Evolutionary conservation across 2,329 filamentous ascomycete genomes (phyloP), one percentile per base, ranked within the genome.

Genomic region (Beauveria caledonica): DNA sequence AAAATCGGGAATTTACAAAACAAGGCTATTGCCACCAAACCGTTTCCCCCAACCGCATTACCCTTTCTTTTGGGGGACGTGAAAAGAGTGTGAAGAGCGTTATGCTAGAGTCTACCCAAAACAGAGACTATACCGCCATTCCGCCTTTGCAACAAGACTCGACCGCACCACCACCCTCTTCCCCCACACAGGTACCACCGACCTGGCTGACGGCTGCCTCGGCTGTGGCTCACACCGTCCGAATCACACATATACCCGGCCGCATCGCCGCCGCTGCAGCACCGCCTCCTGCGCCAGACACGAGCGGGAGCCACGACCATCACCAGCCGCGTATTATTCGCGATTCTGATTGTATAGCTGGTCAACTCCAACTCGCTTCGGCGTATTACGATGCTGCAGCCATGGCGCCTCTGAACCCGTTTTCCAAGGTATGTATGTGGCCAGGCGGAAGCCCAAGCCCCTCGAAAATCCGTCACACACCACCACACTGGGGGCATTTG

Each of bases 381-480:
- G 73, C 77, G 57, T 85, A 85, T 70, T 85, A 83, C 76, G 80
- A 85, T 74, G 76, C 78, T 49, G 72, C 76, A 62, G 80, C 77
- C 64, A 85, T 85, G 82, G 78, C 81, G 62, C 77, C 80, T 61
- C 71, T 85, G 58, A 85, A 78, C 66, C 70, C 79, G 65, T 73
- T 76, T 60, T 84, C 82, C 64, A 74, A 77, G 69, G 82, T 85
- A 66, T 74, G 82, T 85, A 66, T 74, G 81, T 80, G 15, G 11
- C 21, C 21, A 25, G 10, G 10, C 7, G 10, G 13, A 2, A 36
- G 33, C 33, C 33, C n/a, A n/a, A n/a, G n/a, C 8, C 17, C 19
- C 23, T 27, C 15, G 25, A 17, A 17, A 17, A 17, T 27, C 13
- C 21, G 25, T 27, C 21, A n/a, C 56, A 53, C 39, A 40, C 29